Conservation (phyloP, 129 eudicot species). For the Gnaphalium uliginosum region DNA sequence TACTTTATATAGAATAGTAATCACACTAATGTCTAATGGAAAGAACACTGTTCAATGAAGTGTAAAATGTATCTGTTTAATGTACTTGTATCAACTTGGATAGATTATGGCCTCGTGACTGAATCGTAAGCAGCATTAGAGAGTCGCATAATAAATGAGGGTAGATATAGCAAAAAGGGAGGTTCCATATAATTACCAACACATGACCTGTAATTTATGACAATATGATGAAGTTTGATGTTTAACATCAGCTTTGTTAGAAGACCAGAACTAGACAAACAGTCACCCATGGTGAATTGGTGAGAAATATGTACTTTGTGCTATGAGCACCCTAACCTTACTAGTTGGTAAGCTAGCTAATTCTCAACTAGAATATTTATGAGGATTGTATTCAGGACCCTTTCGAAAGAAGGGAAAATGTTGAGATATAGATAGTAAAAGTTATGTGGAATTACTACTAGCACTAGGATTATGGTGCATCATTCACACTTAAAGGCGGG, state of each 20-base stretch:
- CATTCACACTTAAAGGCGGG: constrained; percentile 3
- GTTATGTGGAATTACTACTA: constrained; percentile 4
- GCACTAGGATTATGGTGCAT: constrained; percentile 14
- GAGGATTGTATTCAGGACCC: constrained; percentile 3
- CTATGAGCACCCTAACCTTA: constrained; percentile 6
- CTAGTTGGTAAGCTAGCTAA: constrained; percentile 6
- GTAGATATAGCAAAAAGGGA: constrained; percentile 4
- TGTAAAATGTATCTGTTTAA: neutral
- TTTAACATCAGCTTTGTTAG: constrained; percentile 1
- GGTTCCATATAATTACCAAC: neutral
- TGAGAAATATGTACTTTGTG: constrained; percentile 14
- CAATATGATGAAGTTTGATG: neutral
- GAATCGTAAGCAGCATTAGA: constrained; percentile 17
- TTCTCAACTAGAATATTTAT: neutral
- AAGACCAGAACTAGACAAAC: constrained; percentile 14
- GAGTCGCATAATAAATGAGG: neutral
- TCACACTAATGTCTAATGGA: constrained; percentile 14
- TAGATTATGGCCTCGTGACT: constrained; percentile 16
- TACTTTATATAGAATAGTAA: neutral
- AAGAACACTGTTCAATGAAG: constrained; percentile 8
- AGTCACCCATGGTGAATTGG: neutral
- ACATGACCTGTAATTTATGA: neutral
- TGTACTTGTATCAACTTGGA: constrained; percentile 17
- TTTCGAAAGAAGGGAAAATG: neutral
- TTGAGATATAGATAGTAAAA: neutral